phyloP scores from a whole-genome alignment of 1,284 basidiomycete species.

The Sutorius eximius region DNA sequence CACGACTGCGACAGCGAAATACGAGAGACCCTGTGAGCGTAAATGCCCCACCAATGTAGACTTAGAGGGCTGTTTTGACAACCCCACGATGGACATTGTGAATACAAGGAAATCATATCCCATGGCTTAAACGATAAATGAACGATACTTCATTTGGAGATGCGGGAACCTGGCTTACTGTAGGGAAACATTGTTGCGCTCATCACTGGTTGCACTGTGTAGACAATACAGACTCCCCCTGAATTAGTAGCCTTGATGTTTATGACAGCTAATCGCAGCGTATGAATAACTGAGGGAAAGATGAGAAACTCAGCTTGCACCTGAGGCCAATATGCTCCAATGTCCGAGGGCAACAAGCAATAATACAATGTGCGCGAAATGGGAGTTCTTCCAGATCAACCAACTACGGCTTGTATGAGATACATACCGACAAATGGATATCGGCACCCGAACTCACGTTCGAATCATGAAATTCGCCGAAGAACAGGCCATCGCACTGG shows the following conservation, averaged over 20 bases:
- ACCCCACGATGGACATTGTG: not conserved
- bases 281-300: too few species aligned
- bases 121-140: not conserved
- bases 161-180: too few species aligned
- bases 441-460: not conserved
- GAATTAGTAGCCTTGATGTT: too few species aligned
- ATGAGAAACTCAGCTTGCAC: too few species aligned
- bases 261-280: too few species aligned
- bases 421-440: not conserved
- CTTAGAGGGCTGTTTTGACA: not conserved
- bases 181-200: too few species aligned
- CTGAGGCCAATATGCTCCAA: too few species aligned
- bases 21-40: not conserved
- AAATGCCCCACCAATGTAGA: not conserved
- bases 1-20: not conserved
- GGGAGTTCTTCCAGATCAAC: not conserved
- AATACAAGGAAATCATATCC: constrained; percentile 2
- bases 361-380: not conserved
- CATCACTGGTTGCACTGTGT: too few species aligned
- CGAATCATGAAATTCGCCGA: not conserved
- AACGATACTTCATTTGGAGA: not conserved
- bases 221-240: too few species aligned
- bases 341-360: too few species aligned
- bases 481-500: not conserved
- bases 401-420: not conserved